Evolutionary conservation across 164 flowering plant species (phyloP).

Genomic region (Pachysandra terminalis): DNA sequence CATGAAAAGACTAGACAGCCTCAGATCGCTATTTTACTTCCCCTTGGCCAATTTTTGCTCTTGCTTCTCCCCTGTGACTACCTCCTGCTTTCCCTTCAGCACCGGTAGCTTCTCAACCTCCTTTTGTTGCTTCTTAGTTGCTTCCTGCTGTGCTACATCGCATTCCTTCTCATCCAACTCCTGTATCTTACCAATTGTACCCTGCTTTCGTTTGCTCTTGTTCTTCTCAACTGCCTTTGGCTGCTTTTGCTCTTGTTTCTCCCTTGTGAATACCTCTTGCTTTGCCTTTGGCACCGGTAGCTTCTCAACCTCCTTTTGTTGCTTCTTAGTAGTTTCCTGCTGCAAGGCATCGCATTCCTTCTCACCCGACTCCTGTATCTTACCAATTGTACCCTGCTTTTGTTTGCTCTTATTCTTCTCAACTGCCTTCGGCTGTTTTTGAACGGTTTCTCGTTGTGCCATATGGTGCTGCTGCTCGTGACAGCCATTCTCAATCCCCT

Average conservation of each 20-base stretch:
- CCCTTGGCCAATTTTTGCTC: neutral
- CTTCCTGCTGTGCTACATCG: neutral
- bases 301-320: too few species aligned
- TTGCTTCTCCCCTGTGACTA: neutral
- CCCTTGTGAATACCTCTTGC: too few species aligned
- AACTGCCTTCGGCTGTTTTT: neutral
- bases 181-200: neutral
- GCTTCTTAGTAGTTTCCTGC: too few species aligned
- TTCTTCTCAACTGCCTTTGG: neutral
- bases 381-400: neutral
- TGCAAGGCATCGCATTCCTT: too few species aligned
- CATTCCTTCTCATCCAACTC: neutral
- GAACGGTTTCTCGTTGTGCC: neutral
- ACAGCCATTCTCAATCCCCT: too few species aligned
- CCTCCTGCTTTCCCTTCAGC: neutral
- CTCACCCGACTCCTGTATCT: neutral
- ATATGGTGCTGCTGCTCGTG: too few species aligned
- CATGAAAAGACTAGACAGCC: constrained; percentile 16
- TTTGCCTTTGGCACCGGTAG: too few species aligned
- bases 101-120: neutral
- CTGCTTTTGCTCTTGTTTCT: neutral
- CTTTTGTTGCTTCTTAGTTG: neutral
- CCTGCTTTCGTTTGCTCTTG: neutral
- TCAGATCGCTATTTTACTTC: neutral
- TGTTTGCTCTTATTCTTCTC: neutral